These are phyloP conservation scores for Syzygium grande DNA, from an alignment of 345 rosid species.

Conservation along the genomic window DNA sequence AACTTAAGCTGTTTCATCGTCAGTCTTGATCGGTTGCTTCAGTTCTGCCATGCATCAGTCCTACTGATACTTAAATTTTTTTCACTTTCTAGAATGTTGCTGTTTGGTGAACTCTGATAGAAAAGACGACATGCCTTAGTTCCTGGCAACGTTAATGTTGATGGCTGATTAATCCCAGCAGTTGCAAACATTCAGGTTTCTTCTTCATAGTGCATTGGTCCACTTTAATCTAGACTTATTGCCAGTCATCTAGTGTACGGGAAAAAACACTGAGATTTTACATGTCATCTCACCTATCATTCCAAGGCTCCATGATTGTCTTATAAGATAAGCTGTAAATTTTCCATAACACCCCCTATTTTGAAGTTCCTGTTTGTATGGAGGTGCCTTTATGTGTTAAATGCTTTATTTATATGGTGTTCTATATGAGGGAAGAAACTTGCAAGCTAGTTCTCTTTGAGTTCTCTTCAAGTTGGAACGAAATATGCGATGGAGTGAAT, in stretches of 20 bases:
- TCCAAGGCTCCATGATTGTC: background rate
- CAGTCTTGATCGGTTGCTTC: background rate
- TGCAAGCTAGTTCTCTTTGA: background rate
- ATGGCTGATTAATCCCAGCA: background rate
- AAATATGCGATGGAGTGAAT: background rate
- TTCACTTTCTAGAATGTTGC: background rate
- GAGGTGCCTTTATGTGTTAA: background rate
- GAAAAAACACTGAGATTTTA: background rate
- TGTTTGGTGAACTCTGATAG: background rate
- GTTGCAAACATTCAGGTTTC: background rate
- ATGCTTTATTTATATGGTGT: background rate
- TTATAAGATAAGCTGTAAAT: background rate
- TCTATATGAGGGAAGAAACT: background rate
- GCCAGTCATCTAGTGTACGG: background rate
- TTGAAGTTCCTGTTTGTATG: background rate
- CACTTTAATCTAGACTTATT: background rate
- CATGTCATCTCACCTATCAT: background rate
- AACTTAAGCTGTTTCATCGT: background rate
- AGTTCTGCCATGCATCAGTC: background rate
- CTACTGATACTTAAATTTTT: background rate
- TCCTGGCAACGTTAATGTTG: background rate
- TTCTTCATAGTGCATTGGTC: background rate
- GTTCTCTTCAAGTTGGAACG: background rate
- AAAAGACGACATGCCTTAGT: background rate
- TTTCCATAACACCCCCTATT: background rate